Percentiles rank a stretch among this genome's conserved stretches.
phyloP scores from a whole-genome alignment of 2,329 filamentous ascomycete species.

The Epichloe brachyelytri region DNA sequence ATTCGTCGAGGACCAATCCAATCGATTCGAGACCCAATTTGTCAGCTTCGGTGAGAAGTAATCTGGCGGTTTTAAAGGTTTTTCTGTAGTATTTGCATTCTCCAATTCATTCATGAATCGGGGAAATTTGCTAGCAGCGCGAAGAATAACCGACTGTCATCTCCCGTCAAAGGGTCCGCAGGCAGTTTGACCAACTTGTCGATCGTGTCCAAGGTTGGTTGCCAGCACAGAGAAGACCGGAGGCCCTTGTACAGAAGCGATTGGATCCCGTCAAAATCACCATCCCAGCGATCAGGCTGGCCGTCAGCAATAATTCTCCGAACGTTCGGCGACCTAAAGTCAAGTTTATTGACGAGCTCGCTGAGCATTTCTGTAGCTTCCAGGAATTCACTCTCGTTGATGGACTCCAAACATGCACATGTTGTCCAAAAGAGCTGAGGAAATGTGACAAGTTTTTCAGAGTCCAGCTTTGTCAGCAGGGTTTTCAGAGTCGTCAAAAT shows the following conservation, averaged over 20 bases:
- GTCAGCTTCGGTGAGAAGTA: conserved; percentile 61
- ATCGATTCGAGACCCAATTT: conserved; percentile 56
- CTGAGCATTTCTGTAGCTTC: conserved; percentile 88
- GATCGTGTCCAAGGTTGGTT: conserved; percentile 63
- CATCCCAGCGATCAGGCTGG: conserved; percentile 79
- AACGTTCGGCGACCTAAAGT: conserved; percentile 59
- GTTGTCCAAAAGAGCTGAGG: conserved; percentile 97
- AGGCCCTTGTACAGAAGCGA: conserved; percentile 82
- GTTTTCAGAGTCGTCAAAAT: conserved; percentile 89
- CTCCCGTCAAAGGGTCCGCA: conserved; percentile 67
- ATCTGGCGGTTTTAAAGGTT: conserved; percentile 50
- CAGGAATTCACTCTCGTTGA: conserved; percentile 89
- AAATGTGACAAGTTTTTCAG: conserved; percentile 71
- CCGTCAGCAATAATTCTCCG: conserved; percentile 62
- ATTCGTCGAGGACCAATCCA: conserved; percentile 55
- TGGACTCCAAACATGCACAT: conserved; percentile 89
- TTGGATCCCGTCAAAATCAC: conserved; percentile 74
- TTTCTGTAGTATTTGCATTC: conserved; percentile 40
- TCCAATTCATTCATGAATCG: conserved; percentile 73
- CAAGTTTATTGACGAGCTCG: conserved; percentile 69
- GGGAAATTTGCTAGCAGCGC: conserved; percentile 80
- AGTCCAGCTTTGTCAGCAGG: conserved; percentile 73
- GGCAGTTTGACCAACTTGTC: conserved; percentile 69
- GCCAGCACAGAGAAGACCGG: conserved; percentile 71
- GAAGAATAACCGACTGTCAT: conserved; percentile 71